Evolutionary conservation across 805 yeast species (phyloP).

Genomic region (Yarrowia phangngaensis): DNA sequence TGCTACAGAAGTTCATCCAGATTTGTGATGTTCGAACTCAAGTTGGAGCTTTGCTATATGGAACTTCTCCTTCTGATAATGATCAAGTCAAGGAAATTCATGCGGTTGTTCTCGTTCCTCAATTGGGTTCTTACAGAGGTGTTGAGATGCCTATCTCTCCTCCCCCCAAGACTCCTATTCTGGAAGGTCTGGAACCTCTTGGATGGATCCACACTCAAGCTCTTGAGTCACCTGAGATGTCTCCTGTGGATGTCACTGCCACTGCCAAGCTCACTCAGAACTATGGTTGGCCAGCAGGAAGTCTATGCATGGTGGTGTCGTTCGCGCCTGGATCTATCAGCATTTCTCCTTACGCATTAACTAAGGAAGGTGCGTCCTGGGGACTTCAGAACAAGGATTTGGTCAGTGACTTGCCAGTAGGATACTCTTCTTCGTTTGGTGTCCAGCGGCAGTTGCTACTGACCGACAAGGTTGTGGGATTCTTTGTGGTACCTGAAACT

Average conservation of each 20-base stretch:
- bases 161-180: conserved; percentile 38
- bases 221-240: conserved; percentile 57
- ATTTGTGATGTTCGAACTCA: conserved; percentile 78
- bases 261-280: conserved; percentile 46
- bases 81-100: conserved; percentile 70
- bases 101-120: conserved; percentile 79
- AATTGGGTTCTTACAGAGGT: conserved; percentile 65
- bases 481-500: conserved; percentile 78
- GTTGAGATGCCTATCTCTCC: conserved; percentile 61
- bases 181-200: conserved; percentile 64
- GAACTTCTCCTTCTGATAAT: conserved; percentile 71
- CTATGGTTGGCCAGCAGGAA: conserved; percentile 43
- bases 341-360: conserved; percentile 59
- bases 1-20: conserved; percentile 70
- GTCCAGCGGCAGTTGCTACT: conserved; percentile 63
- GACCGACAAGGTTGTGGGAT: conserved; percentile 73
- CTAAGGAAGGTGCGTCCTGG: conserved; percentile 72
- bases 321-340: conserved; percentile 84
- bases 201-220: conserved; percentile 96
- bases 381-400: conserved; percentile 60
- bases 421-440: conserved; percentile 60
- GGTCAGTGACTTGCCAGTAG: conserved; percentile 56
- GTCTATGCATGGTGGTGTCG: conserved; percentile 60
- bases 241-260: conserved; percentile 66
- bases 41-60: conserved; percentile 77